phyloP scores from a whole-genome alignment of 2,329 filamentous ascomycete genomes.

The Tolypocladium paradoxum region DNA sequence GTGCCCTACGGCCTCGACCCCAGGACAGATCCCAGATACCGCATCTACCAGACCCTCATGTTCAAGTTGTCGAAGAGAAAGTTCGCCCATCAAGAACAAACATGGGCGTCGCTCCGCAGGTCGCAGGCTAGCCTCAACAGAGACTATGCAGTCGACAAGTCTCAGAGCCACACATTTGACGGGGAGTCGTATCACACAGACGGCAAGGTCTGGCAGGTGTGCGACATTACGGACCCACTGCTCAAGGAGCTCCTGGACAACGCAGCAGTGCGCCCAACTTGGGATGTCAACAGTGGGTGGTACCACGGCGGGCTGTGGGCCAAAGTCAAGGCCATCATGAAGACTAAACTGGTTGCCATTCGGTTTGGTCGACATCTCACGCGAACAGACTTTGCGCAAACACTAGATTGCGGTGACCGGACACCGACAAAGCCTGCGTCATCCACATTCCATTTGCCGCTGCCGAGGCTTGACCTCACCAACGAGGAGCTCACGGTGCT shows the following conservation, averaged over 20 bases:
- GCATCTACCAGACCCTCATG: conserved; percentile 79
- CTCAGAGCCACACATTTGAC: conserved; percentile 67
- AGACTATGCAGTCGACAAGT: conserved; percentile 26
- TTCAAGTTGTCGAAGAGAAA: conserved; percentile 59
- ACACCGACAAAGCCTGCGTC: conserved; percentile 20
- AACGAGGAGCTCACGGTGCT: conserved; percentile 23
- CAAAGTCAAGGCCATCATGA: conserved; percentile 80
- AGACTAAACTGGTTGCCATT: conserved; percentile 67
- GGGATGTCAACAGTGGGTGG: conserved; percentile 67
- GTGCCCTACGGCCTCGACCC: conserved; percentile 83
- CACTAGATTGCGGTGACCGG: conserved; percentile 21
- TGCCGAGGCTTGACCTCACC: conserved; percentile 24
- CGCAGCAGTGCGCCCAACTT: conserved; percentile 45
- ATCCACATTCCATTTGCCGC: conserved; percentile 20
- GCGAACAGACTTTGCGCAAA: conserved; percentile 23
- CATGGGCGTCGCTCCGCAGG: conserved; percentile 38
- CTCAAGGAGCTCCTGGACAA: conserved; percentile 56
- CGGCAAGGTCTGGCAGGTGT: conserved; percentile 89
- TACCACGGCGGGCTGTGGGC: conserved; percentile 71
- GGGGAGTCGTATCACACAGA: conserved; percentile 64
- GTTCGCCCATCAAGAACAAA: conserved; percentile 32
- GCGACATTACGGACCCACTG: conserved; percentile 77
- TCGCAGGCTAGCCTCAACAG: conserved; percentile 27
- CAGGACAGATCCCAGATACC: conserved; percentile 61
- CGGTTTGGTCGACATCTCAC: conserved; percentile 42